phyloP scores from a whole-genome alignment of 371 early-diverging fungal species.

The Syncephalastrum monosporum region DNA sequence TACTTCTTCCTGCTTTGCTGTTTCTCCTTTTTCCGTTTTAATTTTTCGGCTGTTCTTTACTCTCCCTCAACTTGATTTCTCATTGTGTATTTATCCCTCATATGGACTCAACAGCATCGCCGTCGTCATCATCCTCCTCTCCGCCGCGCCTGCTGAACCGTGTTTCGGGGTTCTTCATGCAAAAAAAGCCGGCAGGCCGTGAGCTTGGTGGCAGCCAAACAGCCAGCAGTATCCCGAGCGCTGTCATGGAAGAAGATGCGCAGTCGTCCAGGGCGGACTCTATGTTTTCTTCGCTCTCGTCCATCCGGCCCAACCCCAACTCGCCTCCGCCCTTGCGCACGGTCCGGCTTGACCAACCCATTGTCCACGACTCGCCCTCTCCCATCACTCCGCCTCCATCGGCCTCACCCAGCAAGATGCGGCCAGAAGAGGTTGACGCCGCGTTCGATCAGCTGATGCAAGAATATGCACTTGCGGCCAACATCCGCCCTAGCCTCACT shows the following conservation, averaged over 20 bases:
- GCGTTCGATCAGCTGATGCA: conserved; percentile 42
- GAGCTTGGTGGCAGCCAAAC: no score
- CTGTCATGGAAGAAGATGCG: conserved; percentile 5
- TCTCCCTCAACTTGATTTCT: not conserved
- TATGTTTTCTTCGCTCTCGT: conserved; percentile 34
- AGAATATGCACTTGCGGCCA: conserved; percentile 45
- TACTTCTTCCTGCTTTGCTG: not conserved
- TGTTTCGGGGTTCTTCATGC: conserved; percentile 18
- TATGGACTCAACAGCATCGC: conserved; percentile 12
- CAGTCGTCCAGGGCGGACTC: conserved; percentile 26
- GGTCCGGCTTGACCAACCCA: conserved; percentile 28
- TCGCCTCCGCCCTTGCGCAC: conserved; percentile 34
- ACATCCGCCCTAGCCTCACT: conserved; percentile 31
- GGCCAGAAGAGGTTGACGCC: conserved; percentile 33
- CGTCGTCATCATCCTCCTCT: no score
- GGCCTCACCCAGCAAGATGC: conserved; percentile 14
- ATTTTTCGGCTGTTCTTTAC: conserved; percentile 2
- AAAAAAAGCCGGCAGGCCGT: conserved; percentile 1
- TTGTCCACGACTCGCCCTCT: conserved; percentile 19
- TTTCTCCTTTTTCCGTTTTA: conserved; percentile 2
- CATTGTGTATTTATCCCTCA: not conserved
- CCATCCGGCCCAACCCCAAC: conserved; percentile 30
- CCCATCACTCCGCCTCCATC: conserved; percentile 4
- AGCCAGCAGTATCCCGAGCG: not conserved
- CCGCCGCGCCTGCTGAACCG: conserved; percentile 19